These are phyloP conservation scores for Venturia nashicola DNA, from an alignment of 2,329 filamentous ascomycete species.

Conservation along the genomic window DNA sequence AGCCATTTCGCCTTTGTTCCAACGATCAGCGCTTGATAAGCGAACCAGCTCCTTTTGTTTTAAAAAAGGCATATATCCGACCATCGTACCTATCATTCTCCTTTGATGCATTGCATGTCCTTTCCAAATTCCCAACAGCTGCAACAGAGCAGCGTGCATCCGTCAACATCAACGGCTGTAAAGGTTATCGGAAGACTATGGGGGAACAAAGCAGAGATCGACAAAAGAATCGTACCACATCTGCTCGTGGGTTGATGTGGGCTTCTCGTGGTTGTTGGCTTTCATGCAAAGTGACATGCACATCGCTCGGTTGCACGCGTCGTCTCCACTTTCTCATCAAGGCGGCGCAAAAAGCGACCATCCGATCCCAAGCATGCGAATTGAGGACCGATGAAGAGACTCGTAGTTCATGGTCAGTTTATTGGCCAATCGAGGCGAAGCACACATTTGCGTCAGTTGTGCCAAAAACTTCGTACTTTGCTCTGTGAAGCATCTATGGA, in stretches of 20 bases:
- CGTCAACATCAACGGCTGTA: too few relatives aligned
- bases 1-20: not conserved
- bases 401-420: not conserved
- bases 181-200: too few relatives aligned
- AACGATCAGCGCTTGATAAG: not conserved
- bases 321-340: not conserved
- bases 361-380: not conserved
- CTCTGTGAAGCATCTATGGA: not conserved
- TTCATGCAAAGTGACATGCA: too few relatives aligned
- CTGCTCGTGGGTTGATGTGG: too few relatives aligned
- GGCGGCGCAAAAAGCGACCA: not conserved
- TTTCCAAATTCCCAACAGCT: not conserved
- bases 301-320: not conserved
- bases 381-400: not conserved
- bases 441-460: not conserved
- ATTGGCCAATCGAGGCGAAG: not conserved
- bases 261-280: too few relatives aligned
- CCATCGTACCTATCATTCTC: not conserved
- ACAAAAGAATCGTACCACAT: too few relatives aligned
- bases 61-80: not conserved
- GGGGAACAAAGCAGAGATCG: too few relatives aligned
- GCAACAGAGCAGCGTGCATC: too few relatives aligned
- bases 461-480: not conserved
- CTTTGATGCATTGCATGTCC: not conserved
- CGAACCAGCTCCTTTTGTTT: not conserved